Evolutionary conservation across 306 rosid species (phyloP), one percentile per base, ranked within the genome.

Genomic region (Ceratonia siliqua): DNA sequence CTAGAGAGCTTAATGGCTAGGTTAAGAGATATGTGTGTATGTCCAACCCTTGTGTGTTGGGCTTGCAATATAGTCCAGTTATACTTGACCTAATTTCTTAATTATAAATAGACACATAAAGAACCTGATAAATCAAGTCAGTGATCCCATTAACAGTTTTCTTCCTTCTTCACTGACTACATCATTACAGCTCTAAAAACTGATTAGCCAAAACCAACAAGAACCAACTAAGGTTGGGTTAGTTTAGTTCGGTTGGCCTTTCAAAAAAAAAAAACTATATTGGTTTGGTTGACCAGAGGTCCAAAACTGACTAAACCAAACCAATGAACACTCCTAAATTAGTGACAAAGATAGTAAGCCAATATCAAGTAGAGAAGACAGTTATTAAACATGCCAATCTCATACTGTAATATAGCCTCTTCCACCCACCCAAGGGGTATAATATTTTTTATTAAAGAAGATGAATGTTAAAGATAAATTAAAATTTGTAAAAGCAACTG

Each of bases 391-490:
- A 36, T 36, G 9, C 42, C 9, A 36, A 36, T 36, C 10, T 58
- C 65, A 32, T 58, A 14, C 42, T n/a, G 14, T 32, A 58, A 14
- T 28, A 17, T 36, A 30, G 18, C 43, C 32, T 17, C 14, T 17
- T 36, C 22, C 62, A 5, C 62, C 35, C 17, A 12, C 30, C 45
- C 27, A 17, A 43, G 33, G 36, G 50, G 10, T 48, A 74, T 33
- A 25, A 21, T 61, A 32, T 74, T 6, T 13, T 28, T 50, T 6
- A 27, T 20, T 9, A 42, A 30, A 30, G n/a, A 42, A 38, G 7
- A 57, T 28, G 70, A 53, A 41, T 42, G 54, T 8, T 20, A 35
- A 36, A 55, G 18, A 62, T 64, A 20, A 43, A 76, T 66, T 27
- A 76, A 15, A 74, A 55, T 55, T 53, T 36, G 21, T 28, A 17